Evolutionary conservation across 1,139 yeast species (phyloP), one percentile per base, ranked within the genome.

Genomic region (Suhomyces taliae): DNA sequence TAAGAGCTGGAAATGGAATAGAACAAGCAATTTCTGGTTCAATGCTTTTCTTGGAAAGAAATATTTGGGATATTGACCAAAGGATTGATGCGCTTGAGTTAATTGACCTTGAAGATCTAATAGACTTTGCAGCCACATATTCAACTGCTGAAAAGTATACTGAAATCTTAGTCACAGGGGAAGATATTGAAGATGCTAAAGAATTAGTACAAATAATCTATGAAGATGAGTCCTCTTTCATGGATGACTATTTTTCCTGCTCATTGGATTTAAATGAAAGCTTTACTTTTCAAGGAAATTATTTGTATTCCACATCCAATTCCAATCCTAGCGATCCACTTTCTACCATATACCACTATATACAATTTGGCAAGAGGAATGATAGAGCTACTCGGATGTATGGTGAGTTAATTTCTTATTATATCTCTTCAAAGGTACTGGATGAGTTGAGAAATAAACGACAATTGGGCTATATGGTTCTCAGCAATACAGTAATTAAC

Each of bases 311-410:
- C 12, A 58, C 62, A 14, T 31, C 43, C 1, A 66, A 55, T 35
- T 32, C 69, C 0, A 69, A 74, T 27, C 56, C 62, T 14, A 64
- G 59, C 14, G 87, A 82, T 55, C 77, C 77, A 3, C 74, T 78
- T 36, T 79, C 74, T 52, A 66, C 82, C 1, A 63, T 81, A 4
- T 73, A 73, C 8, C 71, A 72, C 53, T 85, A 78, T 54, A 61
- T 83, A 33, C 87, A 85, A 60, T 65, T 83, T 1, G 88, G 88
- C 0, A 44, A 52, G 2, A 64, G 84, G 46, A 58, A 62, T 2
- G 71, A 75, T 53, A 36, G 47, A 0, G 47, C 52, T 11, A 54
- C 59, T 2, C 60, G 72, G 41, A 61, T 79, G 0, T 49, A 81
- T 44, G 72, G 83, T 0, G 67, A 64, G 19, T 58, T 85, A 7